Evolutionary conservation across 2,329 filamentous ascomycete genomes (phyloP).

Genomic region (Aspergillus caelatus): DNA sequence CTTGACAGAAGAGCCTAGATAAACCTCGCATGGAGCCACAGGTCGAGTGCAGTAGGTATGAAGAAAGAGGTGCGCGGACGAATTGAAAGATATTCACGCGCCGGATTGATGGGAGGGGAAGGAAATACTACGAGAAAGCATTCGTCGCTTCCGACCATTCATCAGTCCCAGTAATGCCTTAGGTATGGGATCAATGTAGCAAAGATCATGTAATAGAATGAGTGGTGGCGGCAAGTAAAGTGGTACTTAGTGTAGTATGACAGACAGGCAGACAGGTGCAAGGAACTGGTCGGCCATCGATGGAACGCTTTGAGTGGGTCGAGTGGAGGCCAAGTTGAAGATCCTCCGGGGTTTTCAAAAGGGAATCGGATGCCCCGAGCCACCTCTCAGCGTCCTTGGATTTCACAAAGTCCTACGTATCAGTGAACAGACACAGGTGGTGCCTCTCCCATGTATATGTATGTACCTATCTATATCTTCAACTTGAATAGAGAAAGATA

Average conservation of each 20-base stretch:
- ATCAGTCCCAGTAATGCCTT: neutral
- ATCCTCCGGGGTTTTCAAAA: slow-evolving; percentile 26
- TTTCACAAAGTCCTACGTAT: neutral
- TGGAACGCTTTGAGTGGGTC: slow-evolving; percentile 26
- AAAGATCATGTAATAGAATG: slow-evolving; percentile 7
- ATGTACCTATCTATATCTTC: neutral
- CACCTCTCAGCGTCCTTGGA: slow-evolving; percentile 9
- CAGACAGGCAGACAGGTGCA: slow-evolving; percentile 15
- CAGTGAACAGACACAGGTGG: neutral
- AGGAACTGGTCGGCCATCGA: slow-evolving; percentile 17
- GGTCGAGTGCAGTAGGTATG: slow-evolving; percentile 14
- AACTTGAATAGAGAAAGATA: neutral
- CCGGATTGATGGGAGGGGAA: neutral
- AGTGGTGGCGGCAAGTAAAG: neutral
- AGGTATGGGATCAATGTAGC: neutral
- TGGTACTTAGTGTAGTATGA: slow-evolving; percentile 16
- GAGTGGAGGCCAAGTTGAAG: slow-evolving; percentile 24
- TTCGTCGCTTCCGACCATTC: neutral
- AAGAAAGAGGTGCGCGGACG: neutral
- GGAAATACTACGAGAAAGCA: neutral
- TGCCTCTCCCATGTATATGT: neutral
- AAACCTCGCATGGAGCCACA: slow-evolving; percentile 14
- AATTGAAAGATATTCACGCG: neutral
- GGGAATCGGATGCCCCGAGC: slow-evolving; percentile 14
- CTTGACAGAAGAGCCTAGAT: slow-evolving; percentile 19